A percentile compares a stretch with the other conserved stretches of the same genome.
Conservation (phyloP, 106 monocot genomes). For the Dendrobium chrysotoxum region DNA sequence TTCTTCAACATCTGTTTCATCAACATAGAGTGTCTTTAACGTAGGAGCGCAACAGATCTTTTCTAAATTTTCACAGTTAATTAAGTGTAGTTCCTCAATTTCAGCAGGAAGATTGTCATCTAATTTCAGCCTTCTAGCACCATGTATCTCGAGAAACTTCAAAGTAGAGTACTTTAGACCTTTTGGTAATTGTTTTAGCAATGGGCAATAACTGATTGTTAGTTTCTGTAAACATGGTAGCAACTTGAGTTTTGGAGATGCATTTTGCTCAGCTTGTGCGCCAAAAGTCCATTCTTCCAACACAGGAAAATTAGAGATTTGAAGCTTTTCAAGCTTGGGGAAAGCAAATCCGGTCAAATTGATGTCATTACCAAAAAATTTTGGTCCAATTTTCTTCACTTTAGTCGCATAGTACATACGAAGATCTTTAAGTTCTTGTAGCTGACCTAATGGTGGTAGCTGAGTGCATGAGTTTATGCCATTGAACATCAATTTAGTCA, state of each 20-base stretch:
- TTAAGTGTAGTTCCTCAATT: background rate
- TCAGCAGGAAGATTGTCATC: background rate
- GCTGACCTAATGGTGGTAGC: background rate
- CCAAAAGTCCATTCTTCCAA: slow-evolving; percentile 28
- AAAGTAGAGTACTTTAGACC: slow-evolving; percentile 7
- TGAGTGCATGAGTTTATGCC: too few relatives aligned
- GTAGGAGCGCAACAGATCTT: background rate
- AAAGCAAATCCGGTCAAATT: background rate
- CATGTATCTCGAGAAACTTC: background rate
- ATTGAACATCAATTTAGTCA: too few relatives aligned
- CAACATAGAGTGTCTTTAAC: background rate
- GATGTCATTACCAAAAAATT: background rate
- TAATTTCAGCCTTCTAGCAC: background rate
- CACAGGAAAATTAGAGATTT: slow-evolving; percentile 11
- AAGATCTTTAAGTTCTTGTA: background rate
- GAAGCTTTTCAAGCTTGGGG: slow-evolving; percentile 13
- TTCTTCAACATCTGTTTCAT: background rate
- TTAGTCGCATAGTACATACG: background rate
- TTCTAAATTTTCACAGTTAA: background rate
- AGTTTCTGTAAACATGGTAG: slow-evolving; percentile 1
- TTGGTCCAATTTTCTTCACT: background rate
- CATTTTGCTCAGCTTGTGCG: background rate
- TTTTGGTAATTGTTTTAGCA: slow-evolving; percentile 15
- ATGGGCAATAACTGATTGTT: slow-evolving; percentile 2
- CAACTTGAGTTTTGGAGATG: background rate